Evolutionary conservation across 331 rosid species (phyloP), one percentile per base, ranked within the genome.

Genomic region (Pyracantha coccinea): DNA sequence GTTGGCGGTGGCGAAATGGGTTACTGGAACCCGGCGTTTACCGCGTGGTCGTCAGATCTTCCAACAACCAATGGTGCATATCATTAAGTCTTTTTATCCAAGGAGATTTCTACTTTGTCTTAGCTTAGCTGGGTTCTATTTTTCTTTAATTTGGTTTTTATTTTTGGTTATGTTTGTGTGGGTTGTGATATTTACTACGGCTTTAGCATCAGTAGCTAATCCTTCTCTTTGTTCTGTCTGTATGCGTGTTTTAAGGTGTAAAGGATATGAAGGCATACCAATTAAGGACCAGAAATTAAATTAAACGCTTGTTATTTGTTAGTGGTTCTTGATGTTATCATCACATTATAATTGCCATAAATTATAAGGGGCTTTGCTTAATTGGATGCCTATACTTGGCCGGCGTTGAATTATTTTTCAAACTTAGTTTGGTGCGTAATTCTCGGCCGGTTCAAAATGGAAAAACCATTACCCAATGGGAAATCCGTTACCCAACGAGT

Each of bases 21-120:
- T 32, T 86, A 83, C 78, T 89, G 97, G 96, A 92, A 90, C 78
- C 88, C 91, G 44, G 66, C 85, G 12, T 78, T 80, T 69, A 76
- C 90, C 10, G 33, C 66, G 33, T 60, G 66, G 6, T 89, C 93
- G 89, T 81, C 88, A 66, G 92, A 89, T 85, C 89, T 85, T 80
- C 85, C 96, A 21, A 81, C 96, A 62, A 84, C 90, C 55, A 85
- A 86, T 68, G 96, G 90, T 79, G 86, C 91, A 77, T 92, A 88
- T 77, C 92, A 31, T 33, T 58, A 72, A 72, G 67, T 32, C 19
- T 60, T 33, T 32, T 33, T 32, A 68, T 28, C 20, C 24, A 23
- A 59, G 19, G n/a, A 19, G 15, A 28, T 16, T 70, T 75, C 6
- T 24, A 12, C 11, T 31, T 31, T 55, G 32, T 33, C 62, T 14